Base-by-base conservation (phyloP, 148 eudicot species). In the Rhododendron vialii region DNA sequence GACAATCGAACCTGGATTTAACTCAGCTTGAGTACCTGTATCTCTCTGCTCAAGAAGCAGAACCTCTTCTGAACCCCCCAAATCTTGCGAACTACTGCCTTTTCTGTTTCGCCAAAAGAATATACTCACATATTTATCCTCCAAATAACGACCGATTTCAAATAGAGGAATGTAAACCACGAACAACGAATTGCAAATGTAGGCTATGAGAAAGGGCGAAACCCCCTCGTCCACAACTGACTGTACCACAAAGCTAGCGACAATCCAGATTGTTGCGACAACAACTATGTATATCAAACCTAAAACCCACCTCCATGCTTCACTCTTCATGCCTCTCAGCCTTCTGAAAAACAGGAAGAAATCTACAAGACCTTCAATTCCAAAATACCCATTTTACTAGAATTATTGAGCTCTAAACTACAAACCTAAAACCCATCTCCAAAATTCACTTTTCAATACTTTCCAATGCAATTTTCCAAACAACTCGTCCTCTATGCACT, bases 221-320 rank as follows among this genome's bases (percentile, higher is more conserved):
- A 95, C 96, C 7, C 99, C 99, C 0, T 84, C 94, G 67, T 94
- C 99, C 38, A 98, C 99, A 79, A 95, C 98, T 48, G 98, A 93
- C 82, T 98, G 99, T 45, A 98, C 98, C 69, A 98, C 98, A 83
- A 91, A 95, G 88, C 99, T 98, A 89, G 98, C 98, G 87, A 98
- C 98, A 90, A 98, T 95, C 99, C 99, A 98, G 84, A 98, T 98
- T 17, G 89, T 65, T 36, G 99, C 99, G 13, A 98, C 99, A 78
- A 92, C 90, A 82, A 95, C 82, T 79, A 98, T 98, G 85, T 95
- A 98, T 65, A 85, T 84, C 87, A 98, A 90, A 71, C 99, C 99
- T 88, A 98, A 85, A 86, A 90, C 87, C 98, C 99, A 98, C 91
- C 90, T 95, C 93, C 95, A 89, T 48, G 86, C 83, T 87, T 91